A percentile compares a stretch with the other conserved stretches of the same genome.
Conservation (phyloP, 768 basidiomycete genomes). For the Kwoniella mangroviensis region DNA sequence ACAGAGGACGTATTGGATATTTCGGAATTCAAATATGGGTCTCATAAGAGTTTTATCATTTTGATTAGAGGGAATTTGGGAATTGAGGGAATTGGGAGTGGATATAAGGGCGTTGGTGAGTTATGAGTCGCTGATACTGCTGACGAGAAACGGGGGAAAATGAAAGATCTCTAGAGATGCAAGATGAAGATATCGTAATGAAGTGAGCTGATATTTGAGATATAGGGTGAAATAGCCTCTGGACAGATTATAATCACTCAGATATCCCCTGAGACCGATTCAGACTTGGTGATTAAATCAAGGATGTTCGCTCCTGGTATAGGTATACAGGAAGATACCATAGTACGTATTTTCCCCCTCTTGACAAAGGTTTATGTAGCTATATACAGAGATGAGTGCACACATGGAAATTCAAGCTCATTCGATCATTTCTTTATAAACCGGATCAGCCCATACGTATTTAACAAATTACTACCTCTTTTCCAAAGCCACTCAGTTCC, state of each 20-base stretch:
- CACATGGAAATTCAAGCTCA: neutral
- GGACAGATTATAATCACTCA: conserved; percentile 5
- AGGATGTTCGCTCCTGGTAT: conserved; percentile 38
- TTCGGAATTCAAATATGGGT: conserved; percentile 19
- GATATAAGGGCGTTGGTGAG: conserved; percentile 31
- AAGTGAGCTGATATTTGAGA: neutral
- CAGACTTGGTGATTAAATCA: conserved; percentile 24
- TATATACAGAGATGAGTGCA: too few relatives aligned
- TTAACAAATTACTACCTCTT: conserved; percentile 39
- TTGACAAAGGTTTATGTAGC: neutral
- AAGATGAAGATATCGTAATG: neutral
- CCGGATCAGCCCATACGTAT: conserved; percentile 41
- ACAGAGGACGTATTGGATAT: conserved; percentile 19
- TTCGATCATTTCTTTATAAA: conserved; percentile 17
- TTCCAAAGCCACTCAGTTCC: conserved; percentile 10
- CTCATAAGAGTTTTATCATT: conserved; percentile 18
- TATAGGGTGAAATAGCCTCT: neutral
- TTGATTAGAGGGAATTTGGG: conserved; percentile 18
- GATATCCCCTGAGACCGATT: conserved; percentile 1
- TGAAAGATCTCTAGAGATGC: too few relatives aligned
- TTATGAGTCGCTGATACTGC: conserved; percentile 18
- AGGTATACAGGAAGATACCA: conserved; percentile 42
- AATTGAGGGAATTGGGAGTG: conserved; percentile 16
- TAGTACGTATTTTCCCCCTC: conserved; percentile 27
- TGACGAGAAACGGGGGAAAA: too few relatives aligned